Conservation (phyloP, 495 filamentous ascomycete species). For the Thozetella sp. region DNA sequence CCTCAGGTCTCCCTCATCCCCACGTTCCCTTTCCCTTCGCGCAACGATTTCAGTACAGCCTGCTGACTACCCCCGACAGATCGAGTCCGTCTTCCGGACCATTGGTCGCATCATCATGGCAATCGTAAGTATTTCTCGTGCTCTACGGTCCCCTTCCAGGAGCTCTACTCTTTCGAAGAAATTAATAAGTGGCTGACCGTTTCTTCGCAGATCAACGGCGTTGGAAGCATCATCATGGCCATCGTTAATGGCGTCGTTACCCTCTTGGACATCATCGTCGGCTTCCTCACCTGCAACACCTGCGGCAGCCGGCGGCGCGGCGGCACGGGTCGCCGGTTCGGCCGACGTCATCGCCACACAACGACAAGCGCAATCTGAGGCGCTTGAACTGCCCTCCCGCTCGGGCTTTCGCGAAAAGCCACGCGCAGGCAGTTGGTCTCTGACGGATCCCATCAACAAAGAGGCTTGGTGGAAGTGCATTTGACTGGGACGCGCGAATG, state of each 20-base stretch:
- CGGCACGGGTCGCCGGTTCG: conserved; percentile 20
- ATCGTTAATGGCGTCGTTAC: conserved; percentile 72
- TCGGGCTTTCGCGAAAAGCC: too few relatives aligned
- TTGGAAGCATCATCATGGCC: conserved; percentile 79
- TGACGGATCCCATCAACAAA: too few relatives aligned
- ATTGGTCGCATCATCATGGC: conserved; percentile 85
- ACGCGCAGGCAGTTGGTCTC: too few relatives aligned
- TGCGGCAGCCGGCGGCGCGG: conserved; percentile 32
- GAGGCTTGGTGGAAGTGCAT: too few relatives aligned
- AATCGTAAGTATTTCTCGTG: too few relatives aligned
- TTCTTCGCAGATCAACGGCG: conserved; percentile 71
- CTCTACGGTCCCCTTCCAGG: conserved; percentile 81
- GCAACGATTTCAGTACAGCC: conserved; percentile 4
- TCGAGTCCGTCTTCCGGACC: conserved; percentile 75
- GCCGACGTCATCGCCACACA: conserved; percentile 21
- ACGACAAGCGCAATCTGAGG: conserved; percentile 7
- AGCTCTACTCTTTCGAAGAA: too few relatives aligned
- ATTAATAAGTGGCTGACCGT: too few relatives aligned
- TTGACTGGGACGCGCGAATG: too few relatives aligned
- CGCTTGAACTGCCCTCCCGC: too few relatives aligned
- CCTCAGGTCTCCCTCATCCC: conserved; percentile 4
- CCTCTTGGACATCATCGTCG: conserved; percentile 83
- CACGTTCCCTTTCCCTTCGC: background rate
- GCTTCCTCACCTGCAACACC: conserved; percentile 79
- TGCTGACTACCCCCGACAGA: too few relatives aligned